Evolutionary conservation across 2,329 filamentous ascomycete genomes (phyloP).

Genomic region (Pyrenophora tritici-repentis): DNA sequence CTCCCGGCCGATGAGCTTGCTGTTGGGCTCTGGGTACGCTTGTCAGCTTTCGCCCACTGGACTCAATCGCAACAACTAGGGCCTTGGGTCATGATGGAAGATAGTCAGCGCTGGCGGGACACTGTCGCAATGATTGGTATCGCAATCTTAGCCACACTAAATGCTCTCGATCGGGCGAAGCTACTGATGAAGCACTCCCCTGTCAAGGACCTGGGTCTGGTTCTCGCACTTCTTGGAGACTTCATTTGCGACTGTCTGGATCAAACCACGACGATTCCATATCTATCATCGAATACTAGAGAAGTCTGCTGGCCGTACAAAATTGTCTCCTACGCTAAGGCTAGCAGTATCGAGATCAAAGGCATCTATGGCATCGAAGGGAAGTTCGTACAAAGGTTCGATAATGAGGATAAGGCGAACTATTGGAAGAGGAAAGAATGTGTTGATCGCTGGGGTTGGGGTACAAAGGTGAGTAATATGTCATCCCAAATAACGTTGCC

Average conservation of each 20-base stretch:
- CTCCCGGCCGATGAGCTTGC: slow-evolving; percentile 1
- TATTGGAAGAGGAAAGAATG: slow-evolving; percentile 12
- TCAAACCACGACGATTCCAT: background rate
- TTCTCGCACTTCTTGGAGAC: slow-evolving; percentile 12
- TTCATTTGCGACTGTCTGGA: slow-evolving; percentile 11
- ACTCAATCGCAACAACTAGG: slow-evolving; percentile 7
- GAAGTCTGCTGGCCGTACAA: slow-evolving; percentile 7
- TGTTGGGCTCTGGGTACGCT: slow-evolving; percentile 13
- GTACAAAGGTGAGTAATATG: slow-evolving; percentile 11
- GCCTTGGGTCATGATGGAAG: slow-evolving; percentile 12
- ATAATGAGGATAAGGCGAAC: slow-evolving; percentile 7
- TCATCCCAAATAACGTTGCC: background rate
- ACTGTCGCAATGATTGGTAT: slow-evolving; percentile 12
- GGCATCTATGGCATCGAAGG: slow-evolving; percentile 12
- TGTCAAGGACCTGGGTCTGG: slow-evolving; percentile 16
- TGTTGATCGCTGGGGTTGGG: slow-evolving; percentile 16
- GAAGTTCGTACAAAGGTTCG: slow-evolving; percentile 9
- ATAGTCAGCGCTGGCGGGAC: slow-evolving; percentile 8
- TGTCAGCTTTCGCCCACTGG: slow-evolving; percentile 13
- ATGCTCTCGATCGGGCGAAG: slow-evolving; percentile 14
- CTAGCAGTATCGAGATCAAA: slow-evolving; percentile 1
- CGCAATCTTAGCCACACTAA: slow-evolving; percentile 13
- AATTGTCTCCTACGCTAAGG: slow-evolving; percentile 6
- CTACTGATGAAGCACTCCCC: slow-evolving; percentile 11
- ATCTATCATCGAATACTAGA: background rate